phyloP scores from a whole-genome alignment of 2,329 filamentous ascomycete species.

The Claviceps sp. region DNA sequence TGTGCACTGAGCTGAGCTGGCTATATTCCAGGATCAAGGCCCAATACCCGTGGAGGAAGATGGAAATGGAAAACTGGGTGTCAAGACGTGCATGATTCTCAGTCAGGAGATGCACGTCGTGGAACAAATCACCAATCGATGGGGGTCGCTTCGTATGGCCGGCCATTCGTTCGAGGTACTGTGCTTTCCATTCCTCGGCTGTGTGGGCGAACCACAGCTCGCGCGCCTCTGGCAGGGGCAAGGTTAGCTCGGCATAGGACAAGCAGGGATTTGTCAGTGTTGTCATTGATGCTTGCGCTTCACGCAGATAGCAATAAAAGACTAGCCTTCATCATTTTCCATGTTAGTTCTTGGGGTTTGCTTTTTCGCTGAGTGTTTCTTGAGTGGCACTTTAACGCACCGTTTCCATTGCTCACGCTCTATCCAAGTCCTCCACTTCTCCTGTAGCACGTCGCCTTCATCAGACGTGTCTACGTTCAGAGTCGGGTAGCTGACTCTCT shows the following conservation, averaged over 20 bases:
- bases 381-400: constrained; percentile 13
- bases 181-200: constrained; percentile 50
- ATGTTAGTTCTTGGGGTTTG: neutral
- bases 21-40: constrained; percentile 53
- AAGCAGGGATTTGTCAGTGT: constrained; percentile 51
- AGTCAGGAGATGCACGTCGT: constrained; percentile 39
- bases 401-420: constrained; percentile 54
- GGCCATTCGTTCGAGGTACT: constrained; percentile 33
- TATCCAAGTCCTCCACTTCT: constrained; percentile 54
- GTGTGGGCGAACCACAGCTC: constrained; percentile 53
- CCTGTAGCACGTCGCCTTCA: constrained; percentile 40
- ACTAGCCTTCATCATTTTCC: constrained; percentile 31
- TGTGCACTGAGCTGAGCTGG: constrained; percentile 39
- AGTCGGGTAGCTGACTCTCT: constrained; percentile 37
- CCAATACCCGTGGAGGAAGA: constrained; percentile 55
- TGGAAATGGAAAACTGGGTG: constrained; percentile 39
- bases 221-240: constrained; percentile 49
- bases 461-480: constrained; percentile 40
- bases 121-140: constrained; percentile 41
- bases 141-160: constrained; percentile 30
- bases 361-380: neutral
- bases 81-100: constrained; percentile 39
- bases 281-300: constrained; percentile 55
- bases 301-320: constrained; percentile 51
- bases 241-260: constrained; percentile 54